These are phyloP conservation scores for Stellera chamaejasme DNA, from an alignment of 345 rosid genomes.

Conservation along the genomic window DNA sequence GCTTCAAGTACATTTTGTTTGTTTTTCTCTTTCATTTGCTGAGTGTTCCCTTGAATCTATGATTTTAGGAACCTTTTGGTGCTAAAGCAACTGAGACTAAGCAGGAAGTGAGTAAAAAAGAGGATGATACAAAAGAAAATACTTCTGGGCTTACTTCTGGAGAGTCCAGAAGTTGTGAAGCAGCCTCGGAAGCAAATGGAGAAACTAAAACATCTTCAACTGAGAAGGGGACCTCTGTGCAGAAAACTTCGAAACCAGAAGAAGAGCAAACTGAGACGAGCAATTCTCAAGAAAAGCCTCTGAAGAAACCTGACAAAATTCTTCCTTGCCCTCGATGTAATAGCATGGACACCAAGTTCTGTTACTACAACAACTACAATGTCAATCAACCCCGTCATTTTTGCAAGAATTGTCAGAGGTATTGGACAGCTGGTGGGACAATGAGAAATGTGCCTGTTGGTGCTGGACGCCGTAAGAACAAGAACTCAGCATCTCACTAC, in stretches of 20 bases:
- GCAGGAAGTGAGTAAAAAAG: conserved; percentile 19
- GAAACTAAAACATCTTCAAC: conserved; percentile 19
- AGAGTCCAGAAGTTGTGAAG: conserved; percentile 31
- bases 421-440: conserved; percentile 98
- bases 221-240: conserved; percentile 23
- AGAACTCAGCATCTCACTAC: conserved; percentile 63
- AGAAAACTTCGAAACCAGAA: conserved; percentile 29
- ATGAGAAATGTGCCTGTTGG: conserved; percentile 96
- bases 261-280: conserved; percentile 44
- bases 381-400: conserved; percentile 93
- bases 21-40: background rate
- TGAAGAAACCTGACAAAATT: conserved; percentile 83
- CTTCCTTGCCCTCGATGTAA: conserved; percentile 89
- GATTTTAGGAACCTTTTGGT: conserved; percentile 29
- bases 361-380: conserved; percentile 91
- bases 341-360: conserved; percentile 92
- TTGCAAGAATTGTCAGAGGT: conserved; percentile 93
- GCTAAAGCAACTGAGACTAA: conserved; percentile 24
- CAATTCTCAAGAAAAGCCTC: conserved; percentile 41
- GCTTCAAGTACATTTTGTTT: background rate
- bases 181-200: conserved; percentile 28
- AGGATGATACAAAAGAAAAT: conserved; percentile 16
- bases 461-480: conserved; percentile 92
- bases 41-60: background rate
- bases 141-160: conserved; percentile 12